Evolutionary conservation across 352 stramenopile genomes (phyloP), one percentile per base, ranked within the genome.

Genomic region (Stramenopiles sp.): DNA sequence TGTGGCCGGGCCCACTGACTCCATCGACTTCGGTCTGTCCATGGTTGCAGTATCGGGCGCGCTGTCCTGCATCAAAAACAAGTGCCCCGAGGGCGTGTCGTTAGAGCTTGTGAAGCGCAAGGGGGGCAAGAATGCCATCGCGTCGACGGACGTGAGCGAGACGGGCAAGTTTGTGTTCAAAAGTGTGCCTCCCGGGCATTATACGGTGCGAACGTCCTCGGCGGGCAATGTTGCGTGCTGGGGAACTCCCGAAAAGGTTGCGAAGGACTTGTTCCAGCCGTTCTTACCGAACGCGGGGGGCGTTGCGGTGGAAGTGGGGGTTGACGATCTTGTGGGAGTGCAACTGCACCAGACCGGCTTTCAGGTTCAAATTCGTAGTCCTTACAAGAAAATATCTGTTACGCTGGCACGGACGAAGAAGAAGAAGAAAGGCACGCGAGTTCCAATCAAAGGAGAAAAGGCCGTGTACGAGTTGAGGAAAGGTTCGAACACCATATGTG

Each of bases 351-450:
- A 71, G 35, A 33, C 35, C 35, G 53, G 53, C 2, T 6, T 35
- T 6, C 31, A 35, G 33, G 53, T 71, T 2, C 2, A 71, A 6
- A 6, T 6, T 35, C 33, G 6, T 6, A 33, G 35, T 35, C 2
- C 2, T 2, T 35, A 35, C 31, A 33, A 71, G 35, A n/a, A n/a
- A n/a, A n/a, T n/a, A n/a, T n/a, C n/a, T n/a, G 53, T 71, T 2
- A 71, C 33, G 35, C 33, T 71, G 33, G 53, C 31, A 35, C 53
- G 53, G 6, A 6, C 53, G 53, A 71, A 71, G 12, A 71, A 71
- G 35, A 71, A 71, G 6, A 71, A 71, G 12, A 35, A 31, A 2
- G 12, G 53, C 35, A 71, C 43, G 25, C 33, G 53, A 33, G 2
- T 6, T 2, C 12, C 35, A 33, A 71, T 71, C 12, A 71, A 71